These are phyloP conservation scores for Coffea eugenioides DNA, from an alignment of 257 asterid genomes.

Conservation along the genomic window DNA sequence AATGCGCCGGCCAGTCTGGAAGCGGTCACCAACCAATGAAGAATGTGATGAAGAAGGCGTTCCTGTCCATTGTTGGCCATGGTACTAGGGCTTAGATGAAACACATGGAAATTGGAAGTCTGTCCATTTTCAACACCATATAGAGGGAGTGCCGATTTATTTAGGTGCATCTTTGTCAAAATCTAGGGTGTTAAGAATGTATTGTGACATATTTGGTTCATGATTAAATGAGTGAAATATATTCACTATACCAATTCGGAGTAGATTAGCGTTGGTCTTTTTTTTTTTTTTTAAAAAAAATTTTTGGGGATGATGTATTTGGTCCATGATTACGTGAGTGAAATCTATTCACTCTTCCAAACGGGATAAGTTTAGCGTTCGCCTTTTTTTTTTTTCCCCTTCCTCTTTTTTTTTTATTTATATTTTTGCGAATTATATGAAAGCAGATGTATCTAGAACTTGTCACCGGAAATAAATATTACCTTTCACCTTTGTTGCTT, in stretches of 20 bases:
- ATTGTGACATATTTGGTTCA: not conserved
- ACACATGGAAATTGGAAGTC: not conserved
- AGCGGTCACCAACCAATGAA: conserved; percentile 22
- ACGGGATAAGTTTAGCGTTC: not conserved
- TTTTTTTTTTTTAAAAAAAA: not conserved
- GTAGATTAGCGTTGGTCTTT: not conserved
- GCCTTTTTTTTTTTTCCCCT: too few species aligned
- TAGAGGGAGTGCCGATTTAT: not conserved
- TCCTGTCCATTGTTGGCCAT: conserved; percentile 33
- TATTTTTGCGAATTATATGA: not conserved
- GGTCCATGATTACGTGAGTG: not conserved
- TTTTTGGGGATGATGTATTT: not conserved
- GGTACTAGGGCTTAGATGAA: not conserved
- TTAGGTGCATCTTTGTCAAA: not conserved
- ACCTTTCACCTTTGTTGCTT: not conserved
- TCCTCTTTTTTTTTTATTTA: not conserved
- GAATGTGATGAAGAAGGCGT: conserved; percentile 46
- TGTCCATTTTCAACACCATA: not conserved
- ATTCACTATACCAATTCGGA: not conserved
- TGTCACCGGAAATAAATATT: not conserved
- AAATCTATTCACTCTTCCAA: conserved; percentile 7
- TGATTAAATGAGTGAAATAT: conserved; percentile 3
- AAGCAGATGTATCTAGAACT: not conserved
- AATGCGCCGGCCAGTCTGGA: conserved; percentile 19
- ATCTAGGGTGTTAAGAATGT: not conserved